These are phyloP conservation scores for Talinum fruticosum DNA, from an alignment of 148 eudicot genomes.

Conservation along the genomic window DNA sequence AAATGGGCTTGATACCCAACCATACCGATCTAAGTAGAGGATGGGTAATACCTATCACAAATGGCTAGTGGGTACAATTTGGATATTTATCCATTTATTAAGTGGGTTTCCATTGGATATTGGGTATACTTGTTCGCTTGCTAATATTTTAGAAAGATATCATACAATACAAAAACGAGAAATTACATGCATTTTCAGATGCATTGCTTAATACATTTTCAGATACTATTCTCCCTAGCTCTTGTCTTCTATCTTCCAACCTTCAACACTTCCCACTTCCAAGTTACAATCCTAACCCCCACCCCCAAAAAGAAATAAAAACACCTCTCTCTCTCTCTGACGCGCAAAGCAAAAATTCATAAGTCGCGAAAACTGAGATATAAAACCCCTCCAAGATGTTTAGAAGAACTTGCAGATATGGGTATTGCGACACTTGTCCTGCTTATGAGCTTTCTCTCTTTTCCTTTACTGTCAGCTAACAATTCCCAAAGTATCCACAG, in stretches of 20 bases:
- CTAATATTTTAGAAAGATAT: not conserved
- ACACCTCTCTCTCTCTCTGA: too few relatives aligned
- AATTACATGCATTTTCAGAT: not conserved
- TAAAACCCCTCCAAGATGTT: too few relatives aligned
- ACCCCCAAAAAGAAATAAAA: too few relatives aligned
- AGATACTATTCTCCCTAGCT: not conserved
- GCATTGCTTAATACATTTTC: not conserved
- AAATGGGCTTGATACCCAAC: not conserved
- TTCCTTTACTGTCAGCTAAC: not conserved
- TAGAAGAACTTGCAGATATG: too few relatives aligned
- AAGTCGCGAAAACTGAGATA: too few relatives aligned
- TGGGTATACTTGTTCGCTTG: not conserved
- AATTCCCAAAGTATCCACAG: not conserved
- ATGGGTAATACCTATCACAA: not conserved
- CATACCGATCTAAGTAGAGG: not conserved
- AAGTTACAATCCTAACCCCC: too few relatives aligned
- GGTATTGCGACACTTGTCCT: not conserved
- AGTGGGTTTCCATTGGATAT: not conserved
- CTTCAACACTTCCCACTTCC: not conserved
- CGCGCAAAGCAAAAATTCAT: too few relatives aligned
- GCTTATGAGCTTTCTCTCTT: not conserved
- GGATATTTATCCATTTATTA: not conserved
- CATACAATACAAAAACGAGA: too few relatives aligned
- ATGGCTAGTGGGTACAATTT: not conserved
- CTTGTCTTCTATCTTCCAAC: not conserved